A percentile compares a stretch with the other conserved stretches of the same genome.
phyloP scores from a whole-genome alignment of 805 yeast genomes.

The Komagataella ulmi region DNA sequence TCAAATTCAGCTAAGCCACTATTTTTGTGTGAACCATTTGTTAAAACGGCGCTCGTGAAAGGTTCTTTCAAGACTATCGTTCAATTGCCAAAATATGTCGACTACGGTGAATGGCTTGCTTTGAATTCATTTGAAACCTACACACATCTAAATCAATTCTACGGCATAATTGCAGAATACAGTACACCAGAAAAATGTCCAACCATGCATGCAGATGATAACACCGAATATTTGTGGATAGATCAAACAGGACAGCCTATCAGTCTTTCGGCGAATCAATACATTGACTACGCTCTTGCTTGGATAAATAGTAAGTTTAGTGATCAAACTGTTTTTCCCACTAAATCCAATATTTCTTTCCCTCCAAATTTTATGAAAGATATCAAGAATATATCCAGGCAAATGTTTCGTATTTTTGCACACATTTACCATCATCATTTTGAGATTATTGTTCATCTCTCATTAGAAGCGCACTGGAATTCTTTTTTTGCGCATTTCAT shows the following conservation, averaged over 20 bases:
- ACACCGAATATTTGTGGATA: conserved; percentile 83
- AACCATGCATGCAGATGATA: conserved; percentile 93
- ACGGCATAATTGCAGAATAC: conserved; percentile 82
- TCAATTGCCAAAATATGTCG: conserved; percentile 89
- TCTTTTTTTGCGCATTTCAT: conserved; percentile 92
- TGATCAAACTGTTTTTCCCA: conserved; percentile 86
- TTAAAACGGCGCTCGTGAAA: conserved; percentile 86
- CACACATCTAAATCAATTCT: conserved; percentile 75
- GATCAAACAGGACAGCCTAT: conserved; percentile 59
- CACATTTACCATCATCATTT: conserved; percentile 91
- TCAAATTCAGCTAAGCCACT: conserved; percentile 29
- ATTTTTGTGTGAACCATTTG: conserved; percentile 85
- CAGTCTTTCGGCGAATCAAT: conserved; percentile 83
- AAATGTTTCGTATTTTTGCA: conserved; percentile 92
- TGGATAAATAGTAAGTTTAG: conserved; percentile 84
- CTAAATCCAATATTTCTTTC: conserved; percentile 79
- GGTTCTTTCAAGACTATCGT: conserved; percentile 96
- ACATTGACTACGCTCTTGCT: conserved; percentile 80
- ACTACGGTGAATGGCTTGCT: conserved; percentile 91
- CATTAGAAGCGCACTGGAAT: conserved; percentile 96
- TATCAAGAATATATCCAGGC: conserved; percentile 76
- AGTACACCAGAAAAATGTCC: conserved; percentile 85
- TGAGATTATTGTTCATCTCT: conserved; percentile 82
- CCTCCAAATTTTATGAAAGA: conserved; percentile 77
- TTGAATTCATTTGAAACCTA: conserved; percentile 83